phyloP scores from a whole-genome alignment of 2,329 filamentous ascomycete genomes.

The Colletotrichum navitas region DNA sequence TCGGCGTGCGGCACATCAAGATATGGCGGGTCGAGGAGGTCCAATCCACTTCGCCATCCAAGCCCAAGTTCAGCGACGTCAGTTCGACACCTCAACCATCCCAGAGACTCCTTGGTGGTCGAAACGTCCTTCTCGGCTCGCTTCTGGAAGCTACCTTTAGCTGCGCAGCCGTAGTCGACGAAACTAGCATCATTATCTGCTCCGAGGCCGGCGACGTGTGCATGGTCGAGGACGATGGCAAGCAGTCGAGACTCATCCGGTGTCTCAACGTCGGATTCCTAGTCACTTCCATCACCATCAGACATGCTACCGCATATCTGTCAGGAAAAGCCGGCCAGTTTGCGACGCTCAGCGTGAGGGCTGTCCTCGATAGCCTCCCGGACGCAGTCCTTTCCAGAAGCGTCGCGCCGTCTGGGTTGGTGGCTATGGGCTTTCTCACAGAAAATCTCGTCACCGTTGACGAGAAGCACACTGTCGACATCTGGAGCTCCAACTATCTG shows the following conservation, averaged over 20 bases:
- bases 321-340: constrained; percentile 75
- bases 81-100: constrained; percentile 44
- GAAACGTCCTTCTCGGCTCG: constrained; percentile 87
- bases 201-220: constrained; percentile 93
- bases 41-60: constrained; percentile 70
- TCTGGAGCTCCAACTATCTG: constrained; percentile 65
- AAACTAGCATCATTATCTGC: constrained; percentile 83
- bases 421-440: constrained; percentile 77
- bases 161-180: constrained; percentile 78
- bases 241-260: constrained; percentile 77
- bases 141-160: constrained; percentile 89
- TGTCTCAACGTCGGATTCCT: constrained; percentile 76
- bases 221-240: constrained; percentile 81
- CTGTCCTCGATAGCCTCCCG: constrained; percentile 58
- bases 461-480: constrained; percentile 78
- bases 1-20: constrained; percentile 92
- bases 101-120: constrained; percentile 82
- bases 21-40: constrained; percentile 87
- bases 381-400: constrained; percentile 56
- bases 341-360: constrained; percentile 64
- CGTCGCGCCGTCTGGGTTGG: constrained; percentile 60
- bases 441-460: constrained; percentile 82
- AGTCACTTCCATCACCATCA: constrained; percentile 75
- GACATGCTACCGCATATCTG: constrained; percentile 72
- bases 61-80: constrained; percentile 64